Conservation (phyloP, 1,284 basidiomycete species). For the Anthracocystis walkeri region DNA sequence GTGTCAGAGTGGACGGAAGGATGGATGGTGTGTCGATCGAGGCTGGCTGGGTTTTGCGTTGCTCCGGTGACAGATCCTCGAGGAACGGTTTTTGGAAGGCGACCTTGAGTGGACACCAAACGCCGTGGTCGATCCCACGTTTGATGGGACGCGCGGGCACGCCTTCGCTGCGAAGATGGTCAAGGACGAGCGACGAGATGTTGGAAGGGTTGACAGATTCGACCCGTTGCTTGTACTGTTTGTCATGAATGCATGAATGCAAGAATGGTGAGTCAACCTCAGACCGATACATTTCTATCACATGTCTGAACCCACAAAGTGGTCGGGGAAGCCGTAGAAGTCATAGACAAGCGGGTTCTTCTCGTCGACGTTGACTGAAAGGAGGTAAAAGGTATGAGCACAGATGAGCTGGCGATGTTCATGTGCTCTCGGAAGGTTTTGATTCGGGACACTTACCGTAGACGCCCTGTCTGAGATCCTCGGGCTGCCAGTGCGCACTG, state of each 20-base stretch:
- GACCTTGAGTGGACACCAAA: constrained; percentile 71
- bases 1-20: constrained; percentile 64
- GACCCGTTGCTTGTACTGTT: constrained; percentile 70
- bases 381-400: not conserved
- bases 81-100: constrained; percentile 64
- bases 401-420: not conserved
- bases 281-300: no score
- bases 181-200: constrained; percentile 58
- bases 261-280: not conserved
- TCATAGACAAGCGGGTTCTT: constrained; percentile 71
- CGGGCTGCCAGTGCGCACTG: constrained; percentile 72
- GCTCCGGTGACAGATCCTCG: constrained; percentile 24
- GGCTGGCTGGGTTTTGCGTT: constrained; percentile 17
- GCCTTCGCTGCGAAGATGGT: constrained; percentile 58
- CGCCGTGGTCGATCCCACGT: constrained; percentile 72
- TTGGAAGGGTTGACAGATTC: constrained; percentile 49
- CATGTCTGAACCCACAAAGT: constrained; percentile 26
- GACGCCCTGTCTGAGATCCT: constrained; percentile 60
- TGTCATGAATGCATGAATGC: no score
- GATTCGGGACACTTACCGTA: constrained; percentile 25
- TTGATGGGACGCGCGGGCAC: constrained; percentile 34
- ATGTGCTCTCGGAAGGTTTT: not conserved
- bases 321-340: constrained; percentile 70
- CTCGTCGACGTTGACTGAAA: constrained; percentile 68
- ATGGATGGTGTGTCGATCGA: constrained; percentile 29